Base-by-base conservation (phyloP, 2,329 filamentous ascomycete species). In the Monosporascus sp. region DNA sequence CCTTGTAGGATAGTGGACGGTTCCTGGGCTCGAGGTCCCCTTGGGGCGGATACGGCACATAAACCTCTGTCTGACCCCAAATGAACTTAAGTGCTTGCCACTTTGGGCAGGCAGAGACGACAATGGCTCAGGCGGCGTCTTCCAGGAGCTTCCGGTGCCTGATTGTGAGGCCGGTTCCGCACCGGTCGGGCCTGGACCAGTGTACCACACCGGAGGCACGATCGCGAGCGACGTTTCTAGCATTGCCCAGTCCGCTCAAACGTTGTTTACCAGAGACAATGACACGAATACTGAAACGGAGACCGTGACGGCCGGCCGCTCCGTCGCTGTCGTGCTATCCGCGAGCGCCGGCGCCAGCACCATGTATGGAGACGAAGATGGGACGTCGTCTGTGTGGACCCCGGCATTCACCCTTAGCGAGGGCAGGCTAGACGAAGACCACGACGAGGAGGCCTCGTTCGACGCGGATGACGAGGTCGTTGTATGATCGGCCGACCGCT, bases 11-110 rank as follows among this genome's bases (percentile, higher is more conserved):
- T n/a, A 45, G 0, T 70, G 70, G 64, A 9, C 60, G 2, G 61
- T 60, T 1, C 56, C 57, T 8, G 37, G 57, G 11, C 60, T 71
- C 14, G 67, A 72, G 27, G 67, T 72, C 3, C 61, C 65, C 1
- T 63, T 73, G 25, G 64, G 63, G 15, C 57, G 73, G 3, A 75
- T 72, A 1, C 67, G 69, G 3, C 76, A 81, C 57, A 57, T 81
- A 24, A 65, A 86, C 0, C 72, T 85, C 1, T 76, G 73, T 5
- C 72, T 88, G 2, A 68, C 70, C 1, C 74, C 81, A 3, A 70
- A 79, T 2, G 85, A 89, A 67, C 77, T 81, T 58, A 79, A 79
- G 53, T 88, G 77, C 57, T 72, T 88, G 3, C 85, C 86, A 0
- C 70, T 87, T 4, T 88, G 83, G 83, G 84, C 83, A 0, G 84